Percentiles rank a stretch among this genome's conserved stretches.
phyloP scores from a whole-genome alignment of 768 basidiomycete genomes.

The Porpolomopsis calyptriformis region DNA sequence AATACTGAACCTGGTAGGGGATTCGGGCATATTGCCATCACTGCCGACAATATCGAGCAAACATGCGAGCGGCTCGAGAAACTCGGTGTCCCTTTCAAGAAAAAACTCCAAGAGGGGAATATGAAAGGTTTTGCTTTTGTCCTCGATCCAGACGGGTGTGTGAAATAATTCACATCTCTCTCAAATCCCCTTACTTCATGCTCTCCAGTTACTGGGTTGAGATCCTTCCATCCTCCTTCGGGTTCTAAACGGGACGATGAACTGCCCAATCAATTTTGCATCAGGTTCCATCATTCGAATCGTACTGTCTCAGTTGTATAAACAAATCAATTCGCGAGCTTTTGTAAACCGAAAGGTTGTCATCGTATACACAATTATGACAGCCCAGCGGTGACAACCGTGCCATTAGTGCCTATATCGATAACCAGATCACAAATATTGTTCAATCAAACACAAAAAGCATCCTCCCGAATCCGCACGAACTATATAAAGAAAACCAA shows the following conservation, averaged over 20 bases:
- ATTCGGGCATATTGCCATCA: conserved; percentile 85
- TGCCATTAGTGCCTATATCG: too few species aligned
- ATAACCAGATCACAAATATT: too few species aligned
- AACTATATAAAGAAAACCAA: too few species aligned
- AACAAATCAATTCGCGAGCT: too few species aligned
- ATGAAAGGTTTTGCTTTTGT: conserved; percentile 82
- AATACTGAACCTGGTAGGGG: conserved; percentile 73
- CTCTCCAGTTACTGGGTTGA: conserved; percentile 49
- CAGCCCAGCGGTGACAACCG: too few species aligned
- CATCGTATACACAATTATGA: too few species aligned
- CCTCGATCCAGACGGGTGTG: conserved; percentile 75
- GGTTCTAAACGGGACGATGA: neutral
- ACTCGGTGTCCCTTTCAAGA: conserved; percentile 78
- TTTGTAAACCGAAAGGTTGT: too few species aligned
- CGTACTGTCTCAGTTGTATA: too few species aligned
- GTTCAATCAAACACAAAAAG: too few species aligned
- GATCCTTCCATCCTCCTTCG: conserved; percentile 31
- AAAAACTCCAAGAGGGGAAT: conserved; percentile 72
- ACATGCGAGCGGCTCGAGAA: conserved; percentile 78
- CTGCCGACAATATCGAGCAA: conserved; percentile 70
- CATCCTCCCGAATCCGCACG: too few species aligned
- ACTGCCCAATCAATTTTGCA: too few species aligned
- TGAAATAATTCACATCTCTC: conserved; percentile 9
- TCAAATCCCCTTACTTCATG: neutral
- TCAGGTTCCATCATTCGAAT: too few species aligned